A percentile compares a stretch with the other conserved stretches of the same genome.
These are phyloP conservation scores for Tricholoma saponaceum DNA, from an alignment of 768 basidiomycete species.

Conservation along the genomic window DNA sequence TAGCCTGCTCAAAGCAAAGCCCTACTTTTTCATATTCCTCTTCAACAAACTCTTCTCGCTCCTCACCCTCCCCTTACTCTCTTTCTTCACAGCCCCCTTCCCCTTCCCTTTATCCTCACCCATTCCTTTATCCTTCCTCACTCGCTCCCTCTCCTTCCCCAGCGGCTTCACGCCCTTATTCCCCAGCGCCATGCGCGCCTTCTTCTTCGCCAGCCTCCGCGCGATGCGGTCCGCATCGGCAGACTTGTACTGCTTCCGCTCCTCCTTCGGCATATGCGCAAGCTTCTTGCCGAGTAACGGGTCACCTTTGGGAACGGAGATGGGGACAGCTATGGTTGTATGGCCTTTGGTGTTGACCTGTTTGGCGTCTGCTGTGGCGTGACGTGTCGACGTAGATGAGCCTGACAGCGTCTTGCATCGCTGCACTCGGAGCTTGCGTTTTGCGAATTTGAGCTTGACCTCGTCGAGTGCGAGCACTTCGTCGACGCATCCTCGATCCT, in stretches of 20 bases:
- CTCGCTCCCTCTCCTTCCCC: conserved; percentile 43
- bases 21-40: conserved; percentile 56
- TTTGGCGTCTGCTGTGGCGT: conserved; percentile 22
- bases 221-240: conserved; percentile 77
- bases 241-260: conserved; percentile 80
- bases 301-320: conserved; percentile 69
- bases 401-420: conserved; percentile 76
- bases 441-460: conserved; percentile 82
- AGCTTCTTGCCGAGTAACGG: conserved; percentile 78
- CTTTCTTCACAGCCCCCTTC: conserved; percentile 30
- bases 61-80: conserved; percentile 36
- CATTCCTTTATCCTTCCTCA: conserved; percentile 33
- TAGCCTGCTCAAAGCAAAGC: too few relatives aligned
- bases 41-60: conserved; percentile 52
- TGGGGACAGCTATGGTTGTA: conserved; percentile 16
- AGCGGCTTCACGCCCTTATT: conserved; percentile 24
- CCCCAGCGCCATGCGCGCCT: conserved; percentile 53
- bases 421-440: conserved; percentile 88
- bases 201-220: conserved; percentile 88
- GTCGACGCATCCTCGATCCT: conserved; percentile 89
- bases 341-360: conserved; percentile 3
- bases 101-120: conserved; percentile 21
- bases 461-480: conserved; percentile 82
- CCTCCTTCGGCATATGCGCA: conserved; percentile 75
- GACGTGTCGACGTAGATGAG: conserved; percentile 21